A percentile compares a stretch with the other conserved stretches of the same genome.
Evolutionary conservation across 805 yeast species (phyloP).

Genomic region (Kurtzmaniella cleridarum): DNA sequence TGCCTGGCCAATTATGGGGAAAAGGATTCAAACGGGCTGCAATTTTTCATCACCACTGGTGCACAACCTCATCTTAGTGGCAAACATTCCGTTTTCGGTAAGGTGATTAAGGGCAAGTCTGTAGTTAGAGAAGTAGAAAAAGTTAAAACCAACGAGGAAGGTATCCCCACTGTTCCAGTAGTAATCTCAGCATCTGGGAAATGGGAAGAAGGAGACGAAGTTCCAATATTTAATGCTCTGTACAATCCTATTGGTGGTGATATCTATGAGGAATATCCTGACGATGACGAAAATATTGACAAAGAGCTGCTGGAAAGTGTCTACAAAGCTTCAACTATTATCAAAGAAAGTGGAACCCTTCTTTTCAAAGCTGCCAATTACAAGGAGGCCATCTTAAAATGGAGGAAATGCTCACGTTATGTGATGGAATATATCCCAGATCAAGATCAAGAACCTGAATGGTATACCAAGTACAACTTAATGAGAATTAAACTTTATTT

Average conservation of each 20-base stretch:
- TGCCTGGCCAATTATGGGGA: constrained; percentile 57
- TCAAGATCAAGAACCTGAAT: constrained; percentile 52
- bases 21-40: constrained; percentile 50
- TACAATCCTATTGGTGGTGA: constrained; percentile 63
- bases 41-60: constrained; percentile 66
- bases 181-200: constrained; percentile 54
- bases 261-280: constrained; percentile 71
- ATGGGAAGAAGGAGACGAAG: constrained; percentile 48
- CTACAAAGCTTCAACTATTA: constrained; percentile 44
- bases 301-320: constrained; percentile 53
- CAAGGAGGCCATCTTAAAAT: constrained; percentile 55
- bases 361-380: constrained; percentile 50
- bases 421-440: constrained; percentile 72
- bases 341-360: constrained; percentile 63
- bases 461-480: constrained; percentile 43
- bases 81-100: constrained; percentile 75
- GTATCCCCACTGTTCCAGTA: constrained; percentile 39
- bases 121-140: constrained; percentile 63
- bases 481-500: constrained; percentile 49
- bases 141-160: constrained; percentile 33
- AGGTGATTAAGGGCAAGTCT: constrained; percentile 61
- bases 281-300: constrained; percentile 57
- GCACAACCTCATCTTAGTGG: constrained; percentile 72
- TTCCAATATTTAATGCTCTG: constrained; percentile 62
- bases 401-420: constrained; percentile 60